These are phyloP conservation scores for Ramalina peruviana DNA, from an alignment of 495 filamentous ascomycete genomes.

Conservation along the genomic window DNA sequence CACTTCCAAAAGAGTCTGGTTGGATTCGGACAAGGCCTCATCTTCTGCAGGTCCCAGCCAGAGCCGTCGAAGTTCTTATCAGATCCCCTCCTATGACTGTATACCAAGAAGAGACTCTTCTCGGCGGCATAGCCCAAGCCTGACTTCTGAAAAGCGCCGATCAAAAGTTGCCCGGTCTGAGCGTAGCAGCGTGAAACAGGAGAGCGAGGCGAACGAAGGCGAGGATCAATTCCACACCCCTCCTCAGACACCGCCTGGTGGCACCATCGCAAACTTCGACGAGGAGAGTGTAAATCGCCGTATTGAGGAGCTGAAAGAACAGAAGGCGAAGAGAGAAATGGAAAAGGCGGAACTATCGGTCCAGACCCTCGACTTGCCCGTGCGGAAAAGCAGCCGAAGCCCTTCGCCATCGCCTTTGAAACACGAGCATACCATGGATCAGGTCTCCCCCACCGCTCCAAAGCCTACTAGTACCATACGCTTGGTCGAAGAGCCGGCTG, in stretches of 20 bases:
- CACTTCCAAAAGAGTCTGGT: not conserved
- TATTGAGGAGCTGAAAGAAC: conserved; percentile 38
- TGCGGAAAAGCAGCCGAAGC: not conserved
- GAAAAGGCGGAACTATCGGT: not conserved
- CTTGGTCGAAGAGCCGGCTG: conserved; percentile 13
- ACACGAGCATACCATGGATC: not conserved
- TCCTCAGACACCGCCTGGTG: conserved; percentile 3
- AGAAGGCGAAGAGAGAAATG: conserved; percentile 23
- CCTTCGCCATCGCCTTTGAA: conserved; percentile 1
- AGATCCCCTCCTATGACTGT: conserved; percentile 13
- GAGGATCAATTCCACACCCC: conserved; percentile 22
- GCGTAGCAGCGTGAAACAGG: not conserved
- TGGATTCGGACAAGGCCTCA: not conserved
- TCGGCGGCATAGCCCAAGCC: conserved; percentile 12
- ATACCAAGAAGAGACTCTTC: conserved; percentile 10
- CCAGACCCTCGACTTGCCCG: not conserved
- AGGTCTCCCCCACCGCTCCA: conserved; percentile 12
- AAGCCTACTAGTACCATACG: conserved; percentile 11
- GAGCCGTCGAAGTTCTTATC: conserved; percentile 19
- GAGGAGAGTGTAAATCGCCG: conserved; percentile 32
- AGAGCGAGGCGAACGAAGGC: conserved; percentile 1
- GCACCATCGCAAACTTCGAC: not conserved
- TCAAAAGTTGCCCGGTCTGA: conserved; percentile 2
- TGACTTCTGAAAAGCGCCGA: not conserved
- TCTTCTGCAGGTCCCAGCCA: not conserved